These are phyloP conservation scores for Hypoxylon lienhwacheense DNA, from an alignment of 495 filamentous ascomycete genomes.

Conservation along the genomic window DNA sequence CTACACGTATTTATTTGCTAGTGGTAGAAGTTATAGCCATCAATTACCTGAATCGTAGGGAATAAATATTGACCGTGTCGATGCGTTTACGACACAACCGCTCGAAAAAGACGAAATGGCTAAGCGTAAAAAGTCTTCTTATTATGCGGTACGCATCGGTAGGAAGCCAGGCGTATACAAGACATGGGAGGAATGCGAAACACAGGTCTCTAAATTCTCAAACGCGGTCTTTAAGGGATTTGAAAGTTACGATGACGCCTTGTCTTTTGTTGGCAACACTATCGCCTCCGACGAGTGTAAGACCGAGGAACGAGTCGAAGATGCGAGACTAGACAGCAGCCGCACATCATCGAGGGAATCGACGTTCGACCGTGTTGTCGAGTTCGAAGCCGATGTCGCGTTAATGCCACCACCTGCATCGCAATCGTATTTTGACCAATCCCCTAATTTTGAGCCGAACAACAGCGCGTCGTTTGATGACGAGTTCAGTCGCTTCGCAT, in stretches of 20 bases:
- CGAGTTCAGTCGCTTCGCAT: slow-evolving; percentile 43
- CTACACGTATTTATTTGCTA: no score
- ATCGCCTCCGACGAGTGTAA: background rate
- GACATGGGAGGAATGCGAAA: slow-evolving; percentile 24
- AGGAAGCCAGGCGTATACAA: slow-evolving; percentile 27
- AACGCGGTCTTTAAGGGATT: slow-evolving; percentile 23
- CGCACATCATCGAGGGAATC: background rate
- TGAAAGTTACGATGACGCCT: slow-evolving; percentile 19
- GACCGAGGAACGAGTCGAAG: background rate
- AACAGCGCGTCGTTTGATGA: slow-evolving; percentile 38
- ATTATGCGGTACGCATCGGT: slow-evolving; percentile 31
- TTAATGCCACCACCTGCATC: slow-evolving; percentile 27
- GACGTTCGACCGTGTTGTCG: background rate
- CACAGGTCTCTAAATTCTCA: slow-evolving; percentile 19
- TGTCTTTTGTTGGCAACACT: slow-evolving; percentile 19
- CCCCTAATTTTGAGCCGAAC: slow-evolving; percentile 38
- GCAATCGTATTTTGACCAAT: slow-evolving; percentile 43
- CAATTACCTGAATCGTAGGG: no score
- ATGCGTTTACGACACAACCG: background rate
- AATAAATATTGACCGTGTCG: no score
- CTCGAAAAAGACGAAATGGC: slow-evolving; percentile 13
- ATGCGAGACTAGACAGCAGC: background rate
- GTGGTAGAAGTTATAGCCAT: no score
- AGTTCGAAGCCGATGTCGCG: slow-evolving; percentile 12
- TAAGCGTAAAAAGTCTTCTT: slow-evolving; percentile 13